Conservation (phyloP, 495 filamentous ascomycete genomes). For the Podospora australis region DNA sequence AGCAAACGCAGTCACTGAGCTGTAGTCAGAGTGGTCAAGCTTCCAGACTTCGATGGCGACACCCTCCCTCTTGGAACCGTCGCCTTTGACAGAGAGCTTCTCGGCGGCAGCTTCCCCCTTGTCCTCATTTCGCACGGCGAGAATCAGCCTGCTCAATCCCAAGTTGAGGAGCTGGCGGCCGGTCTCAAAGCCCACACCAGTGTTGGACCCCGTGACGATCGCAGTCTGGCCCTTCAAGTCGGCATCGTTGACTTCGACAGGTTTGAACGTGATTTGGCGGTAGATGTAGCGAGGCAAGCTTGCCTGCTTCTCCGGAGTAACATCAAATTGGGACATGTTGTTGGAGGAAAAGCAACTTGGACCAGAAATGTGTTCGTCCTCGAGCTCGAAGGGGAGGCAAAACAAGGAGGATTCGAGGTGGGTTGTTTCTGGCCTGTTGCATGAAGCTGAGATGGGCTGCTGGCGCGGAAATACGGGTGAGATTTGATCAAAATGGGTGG, state of each 20-base stretch:
- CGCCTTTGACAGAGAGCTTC: constrained; percentile 27
- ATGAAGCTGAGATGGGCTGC: no score
- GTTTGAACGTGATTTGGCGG: neutral
- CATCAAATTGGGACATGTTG: neutral
- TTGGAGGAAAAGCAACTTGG: no score
- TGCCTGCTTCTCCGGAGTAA: neutral
- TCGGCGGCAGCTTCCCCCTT: constrained; percentile 38
- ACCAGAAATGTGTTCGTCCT: no score
- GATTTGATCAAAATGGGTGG: no score
- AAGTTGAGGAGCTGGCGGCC: constrained; percentile 28
- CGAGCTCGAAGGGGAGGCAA: no score
- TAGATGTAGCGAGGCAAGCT: neutral
- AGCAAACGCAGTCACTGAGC: constrained; percentile 41
- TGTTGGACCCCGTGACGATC: constrained; percentile 49
- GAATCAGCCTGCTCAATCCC: constrained; percentile 1
- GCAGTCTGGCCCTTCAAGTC: constrained; percentile 32
- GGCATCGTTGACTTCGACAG: neutral
- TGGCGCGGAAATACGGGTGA: no score
- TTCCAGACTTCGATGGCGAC: constrained; percentile 47
- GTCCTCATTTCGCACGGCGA: constrained; percentile 14
- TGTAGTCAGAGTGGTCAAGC: constrained; percentile 45
- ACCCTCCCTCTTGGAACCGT: constrained; percentile 19
- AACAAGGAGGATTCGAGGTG: no score
- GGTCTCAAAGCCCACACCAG: constrained; percentile 44
- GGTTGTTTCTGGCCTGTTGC: no score